Conservation (phyloP, 2,329 filamentous ascomycete genomes). For the Fusarium sp. region DNA sequence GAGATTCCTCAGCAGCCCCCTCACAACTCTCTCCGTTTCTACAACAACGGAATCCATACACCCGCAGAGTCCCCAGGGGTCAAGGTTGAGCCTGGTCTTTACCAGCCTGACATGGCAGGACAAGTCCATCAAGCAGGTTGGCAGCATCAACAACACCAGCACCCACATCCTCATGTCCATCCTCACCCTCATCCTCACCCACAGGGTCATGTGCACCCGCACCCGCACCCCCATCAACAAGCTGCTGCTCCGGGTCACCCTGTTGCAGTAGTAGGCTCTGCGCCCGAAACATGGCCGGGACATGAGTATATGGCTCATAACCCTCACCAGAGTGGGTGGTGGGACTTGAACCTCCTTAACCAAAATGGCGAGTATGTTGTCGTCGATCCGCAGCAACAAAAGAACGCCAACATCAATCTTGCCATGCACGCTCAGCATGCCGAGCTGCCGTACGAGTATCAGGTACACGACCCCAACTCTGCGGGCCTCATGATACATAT, state of each 20-base stretch:
- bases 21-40: conserved; percentile 49
- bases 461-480: conserved; percentile 49
- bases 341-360: conserved; percentile 51
- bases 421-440: conserved; percentile 58
- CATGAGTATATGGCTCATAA: conserved; percentile 48
- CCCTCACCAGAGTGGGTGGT: conserved; percentile 48
- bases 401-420: conserved; percentile 56
- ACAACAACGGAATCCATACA: conserved; percentile 53
- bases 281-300: conserved; percentile 45
- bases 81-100: conserved; percentile 50
- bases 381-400: conserved; percentile 51
- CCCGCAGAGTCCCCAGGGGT: conserved; percentile 57
- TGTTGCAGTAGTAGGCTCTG: conserved; percentile 29
- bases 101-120: conserved; percentile 41
- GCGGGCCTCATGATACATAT: conserved; percentile 67
- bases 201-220: conserved; percentile 22
- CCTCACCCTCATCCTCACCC: background rate
- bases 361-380: conserved; percentile 48
- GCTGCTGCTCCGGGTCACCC: conserved; percentile 22
- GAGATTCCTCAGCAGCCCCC: conserved; percentile 50
- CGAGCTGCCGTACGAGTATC: conserved; percentile 59
- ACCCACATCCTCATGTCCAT: conserved; percentile 38
- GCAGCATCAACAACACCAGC: conserved; percentile 46
- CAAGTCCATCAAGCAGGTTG: conserved; percentile 39
- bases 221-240: conserved; percentile 23